Conservation (phyloP, 1,284 basidiomycete genomes). For the Tausonia pullulans region DNA sequence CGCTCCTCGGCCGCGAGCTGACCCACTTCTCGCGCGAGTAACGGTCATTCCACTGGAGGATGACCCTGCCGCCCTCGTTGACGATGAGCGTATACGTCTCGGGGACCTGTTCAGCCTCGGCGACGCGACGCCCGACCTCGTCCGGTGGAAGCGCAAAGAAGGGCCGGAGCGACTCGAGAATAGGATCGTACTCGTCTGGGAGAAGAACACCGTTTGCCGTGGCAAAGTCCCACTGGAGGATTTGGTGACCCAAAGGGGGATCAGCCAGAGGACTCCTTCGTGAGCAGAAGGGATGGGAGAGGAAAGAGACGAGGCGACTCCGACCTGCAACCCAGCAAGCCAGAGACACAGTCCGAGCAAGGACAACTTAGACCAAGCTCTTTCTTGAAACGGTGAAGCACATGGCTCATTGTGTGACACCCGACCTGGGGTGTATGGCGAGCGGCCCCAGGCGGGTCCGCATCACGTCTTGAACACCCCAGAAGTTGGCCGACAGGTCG, state of each 20-base stretch:
- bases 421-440: too few relatives aligned
- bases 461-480: too few relatives aligned
- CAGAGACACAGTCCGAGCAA: neutral
- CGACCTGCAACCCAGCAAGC: neutral
- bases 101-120: conserved; percentile 30
- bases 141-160: conserved; percentile 32
- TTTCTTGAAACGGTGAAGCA: too few relatives aligned
- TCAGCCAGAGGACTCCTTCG: neutral
- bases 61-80: conserved; percentile 31
- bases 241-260: neutral
- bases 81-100: conserved; percentile 37
- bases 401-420: too few relatives aligned
- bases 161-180: conserved; percentile 33
- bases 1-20: conserved; percentile 31
- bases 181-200: conserved; percentile 31
- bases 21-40: conserved; percentile 35
- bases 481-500: too few relatives aligned
- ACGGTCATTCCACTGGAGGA: conserved; percentile 37
- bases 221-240: conserved; percentile 28
- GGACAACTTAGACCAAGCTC: neutral
- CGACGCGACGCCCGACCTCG: conserved; percentile 27
- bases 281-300: neutral
- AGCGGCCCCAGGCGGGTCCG: too few relatives aligned
- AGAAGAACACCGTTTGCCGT: conserved; percentile 27
- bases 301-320: neutral